A percentile compares a stretch with the other conserved stretches of the same genome.
phyloP scores from a whole-genome alignment of 2,329 filamentous ascomycete genomes.

The Pseudogymnoascus sp. region DNA sequence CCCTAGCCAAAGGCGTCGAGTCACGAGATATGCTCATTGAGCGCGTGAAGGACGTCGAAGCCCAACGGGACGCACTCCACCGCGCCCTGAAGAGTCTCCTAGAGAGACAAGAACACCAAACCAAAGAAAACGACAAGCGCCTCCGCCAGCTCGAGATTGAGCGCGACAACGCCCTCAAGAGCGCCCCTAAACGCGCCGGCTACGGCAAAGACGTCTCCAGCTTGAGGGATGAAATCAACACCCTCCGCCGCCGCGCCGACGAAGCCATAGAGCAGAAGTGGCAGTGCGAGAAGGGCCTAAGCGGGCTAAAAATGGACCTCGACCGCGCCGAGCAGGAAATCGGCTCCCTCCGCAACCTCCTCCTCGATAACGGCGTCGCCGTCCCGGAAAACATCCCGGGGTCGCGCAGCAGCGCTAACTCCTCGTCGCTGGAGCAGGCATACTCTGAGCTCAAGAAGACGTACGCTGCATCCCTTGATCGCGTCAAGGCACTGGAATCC shows the following conservation, averaged over 20 bases:
- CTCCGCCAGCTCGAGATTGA: constrained; percentile 70
- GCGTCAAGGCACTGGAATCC: constrained; percentile 55
- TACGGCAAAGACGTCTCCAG: constrained; percentile 77
- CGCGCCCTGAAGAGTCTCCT: constrained; percentile 76
- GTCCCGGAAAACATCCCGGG: constrained; percentile 44
- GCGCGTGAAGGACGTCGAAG: constrained; percentile 82
- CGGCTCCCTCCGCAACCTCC: constrained; percentile 64
- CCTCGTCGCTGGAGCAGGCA: constrained; percentile 62
- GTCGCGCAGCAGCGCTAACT: constrained; percentile 35
- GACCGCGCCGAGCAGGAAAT: constrained; percentile 94
- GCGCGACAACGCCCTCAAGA: constrained; percentile 61
- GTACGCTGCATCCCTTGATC: constrained; percentile 56
- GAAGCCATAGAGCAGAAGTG: constrained; percentile 94
- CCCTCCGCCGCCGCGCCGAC: constrained; percentile 77
- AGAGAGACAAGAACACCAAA: constrained; percentile 76
- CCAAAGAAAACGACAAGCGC: constrained; percentile 72
- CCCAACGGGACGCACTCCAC: constrained; percentile 87
- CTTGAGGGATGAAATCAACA: constrained; percentile 75
- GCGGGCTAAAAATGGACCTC: constrained; percentile 88
- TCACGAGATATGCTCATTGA: constrained; percentile 63
- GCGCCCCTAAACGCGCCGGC: constrained; percentile 62
- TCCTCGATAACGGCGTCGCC: constrained; percentile 75
- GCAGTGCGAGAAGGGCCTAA: constrained; percentile 85
- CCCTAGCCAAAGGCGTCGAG: constrained; percentile 30
- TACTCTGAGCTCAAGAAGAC: constrained; percentile 68